phyloP scores from a whole-genome alignment of 1,139 yeast species.

The Hyphopichia burtonii region DNA sequence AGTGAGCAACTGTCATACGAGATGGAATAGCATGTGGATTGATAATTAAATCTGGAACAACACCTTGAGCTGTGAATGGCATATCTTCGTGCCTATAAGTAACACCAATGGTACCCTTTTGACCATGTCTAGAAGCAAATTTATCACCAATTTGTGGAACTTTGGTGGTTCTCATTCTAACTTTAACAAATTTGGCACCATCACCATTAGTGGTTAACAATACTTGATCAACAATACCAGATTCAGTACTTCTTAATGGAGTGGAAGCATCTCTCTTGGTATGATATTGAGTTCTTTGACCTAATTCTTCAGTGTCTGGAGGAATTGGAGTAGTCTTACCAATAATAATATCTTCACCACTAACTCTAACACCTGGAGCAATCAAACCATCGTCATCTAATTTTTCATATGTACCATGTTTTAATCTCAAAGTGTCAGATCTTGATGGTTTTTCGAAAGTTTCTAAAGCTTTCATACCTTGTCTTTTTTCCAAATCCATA shows the following conservation, averaged over 20 bases:
- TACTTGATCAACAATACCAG: conserved; percentile 98
- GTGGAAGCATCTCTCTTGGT: conserved; percentile 99
- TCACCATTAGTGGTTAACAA: conserved; percentile 95
- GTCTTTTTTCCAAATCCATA: conserved; percentile 98
- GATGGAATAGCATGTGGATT: conserved; percentile 99
- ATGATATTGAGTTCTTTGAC: conserved; percentile 97
- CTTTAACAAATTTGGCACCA: conserved; percentile 95
- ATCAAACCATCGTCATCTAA: conserved; percentile 97
- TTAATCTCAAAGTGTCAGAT: conserved; percentile 88
- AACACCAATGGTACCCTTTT: conserved; percentile 98
- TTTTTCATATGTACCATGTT: conserved; percentile 97
- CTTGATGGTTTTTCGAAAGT: conserved; percentile 95
- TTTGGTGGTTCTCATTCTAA: conserved; percentile 97
- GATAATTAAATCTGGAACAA: conserved; percentile 94
- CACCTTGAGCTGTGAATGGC: conserved; percentile 91
- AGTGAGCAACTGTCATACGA: conserved; percentile 99
- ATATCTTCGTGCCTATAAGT: conserved; percentile 95
- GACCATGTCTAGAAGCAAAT: conserved; percentile 98
- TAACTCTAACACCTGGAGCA: conserved; percentile 97
- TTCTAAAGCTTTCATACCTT: conserved; percentile 96
- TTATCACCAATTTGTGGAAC: conserved; percentile 99
- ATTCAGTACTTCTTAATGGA: conserved; percentile 93
- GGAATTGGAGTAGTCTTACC: conserved; percentile 99
- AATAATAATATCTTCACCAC: conserved; percentile 97
- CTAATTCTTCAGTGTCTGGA: conserved; percentile 96